Base-by-base conservation (phyloP, 805 yeast genomes). In the Ogataea trehalophila region DNA sequence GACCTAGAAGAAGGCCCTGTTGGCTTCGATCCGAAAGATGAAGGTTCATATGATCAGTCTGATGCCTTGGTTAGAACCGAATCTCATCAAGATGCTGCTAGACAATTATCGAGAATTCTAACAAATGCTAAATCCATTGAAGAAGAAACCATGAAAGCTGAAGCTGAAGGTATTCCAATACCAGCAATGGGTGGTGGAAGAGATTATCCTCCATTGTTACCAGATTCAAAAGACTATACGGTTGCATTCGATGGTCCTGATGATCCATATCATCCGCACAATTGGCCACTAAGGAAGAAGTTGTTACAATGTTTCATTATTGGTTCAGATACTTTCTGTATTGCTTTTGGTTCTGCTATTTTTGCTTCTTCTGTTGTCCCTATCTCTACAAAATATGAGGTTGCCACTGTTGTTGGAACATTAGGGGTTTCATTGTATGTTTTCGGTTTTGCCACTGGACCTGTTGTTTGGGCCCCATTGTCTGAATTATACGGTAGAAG, bases 381-480 rank as follows among this genome's bases (percentile, higher is more conserved):
- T 18, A 58, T 89, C 33, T 64, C 76, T 53, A 68, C 54, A 42
- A 66, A 74, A 37, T 91, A 66, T 65, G 77, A 77, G 49, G 80
- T 91, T 42, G 83, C 86, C 38, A 52, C 59, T 6, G 85, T 81
- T 11, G 91, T 82, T n/a, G 84, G 85, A 14, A 76, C 87, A 20
- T 73, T 92, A 41, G 86, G 88, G 47, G 76, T 89, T 9, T 81
- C 97, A 0, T 72, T 90, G 23, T 91, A 80, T 58, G 97, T 91
- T n/a, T 66, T 89, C 38, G 98, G 97, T 11, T 92, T 90, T 67
- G 97, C 97, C 1, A 76, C 88, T 0, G 97, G 97, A 17, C 98
- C 98, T 4, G 72, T 91, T 43, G 59, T 88, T 35, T 91, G 94
- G 89, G 97, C 94, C 23, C 96, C 96, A 5, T 63, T 86, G 35